These are phyloP conservation scores for Amanita inopinata DNA, from an alignment of 768 basidiomycete species.

Conservation along the genomic window DNA sequence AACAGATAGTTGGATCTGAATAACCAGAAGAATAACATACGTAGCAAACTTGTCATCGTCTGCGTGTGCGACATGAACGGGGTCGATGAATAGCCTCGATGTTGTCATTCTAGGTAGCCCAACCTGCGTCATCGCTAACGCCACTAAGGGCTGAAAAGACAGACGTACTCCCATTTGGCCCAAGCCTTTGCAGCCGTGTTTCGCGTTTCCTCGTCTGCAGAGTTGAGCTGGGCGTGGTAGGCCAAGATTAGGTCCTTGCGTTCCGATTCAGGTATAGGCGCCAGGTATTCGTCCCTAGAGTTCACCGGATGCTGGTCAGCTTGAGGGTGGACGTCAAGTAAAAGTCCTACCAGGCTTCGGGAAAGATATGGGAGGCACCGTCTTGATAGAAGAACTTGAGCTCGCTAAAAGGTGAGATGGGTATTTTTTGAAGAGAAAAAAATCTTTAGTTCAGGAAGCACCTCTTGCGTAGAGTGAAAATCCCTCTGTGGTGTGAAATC, in stretches of 20 bases:
- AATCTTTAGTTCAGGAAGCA: too few relatives aligned
- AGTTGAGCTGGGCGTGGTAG: slow-evolving; percentile 73
- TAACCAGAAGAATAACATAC: slow-evolving; percentile 28
- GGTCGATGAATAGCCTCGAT: slow-evolving; percentile 62
- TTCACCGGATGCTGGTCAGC: neutral
- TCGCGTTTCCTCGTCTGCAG: slow-evolving; percentile 55
- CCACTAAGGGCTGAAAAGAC: neutral
- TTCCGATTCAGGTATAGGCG: slow-evolving; percentile 72
- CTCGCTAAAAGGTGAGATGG: slow-evolving; percentile 35
- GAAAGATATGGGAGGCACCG: slow-evolving; percentile 73
- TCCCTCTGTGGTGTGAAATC: slow-evolving; percentile 43
- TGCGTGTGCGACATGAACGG: slow-evolving; percentile 55
- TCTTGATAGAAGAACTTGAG: slow-evolving; percentile 91
- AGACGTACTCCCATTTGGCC: slow-evolving; percentile 82
- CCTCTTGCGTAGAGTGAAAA: slow-evolving; percentile 82
- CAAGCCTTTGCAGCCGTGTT: slow-evolving; percentile 73
- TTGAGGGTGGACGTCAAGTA: neutral
- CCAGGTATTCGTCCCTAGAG: slow-evolving; percentile 81
- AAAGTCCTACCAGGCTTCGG: slow-evolving; percentile 67
- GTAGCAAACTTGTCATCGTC: slow-evolving; percentile 68
- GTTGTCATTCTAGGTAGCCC: slow-evolving; percentile 63
- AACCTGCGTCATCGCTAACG: neutral
- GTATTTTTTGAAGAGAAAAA: neutral
- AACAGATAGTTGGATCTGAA: neutral
- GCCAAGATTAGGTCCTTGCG: slow-evolving; percentile 75